A percentile compares a stretch with the other conserved stretches of the same genome.
Conservation (phyloP, 768 basidiomycete species). For the Pleurotus sapidus region DNA sequence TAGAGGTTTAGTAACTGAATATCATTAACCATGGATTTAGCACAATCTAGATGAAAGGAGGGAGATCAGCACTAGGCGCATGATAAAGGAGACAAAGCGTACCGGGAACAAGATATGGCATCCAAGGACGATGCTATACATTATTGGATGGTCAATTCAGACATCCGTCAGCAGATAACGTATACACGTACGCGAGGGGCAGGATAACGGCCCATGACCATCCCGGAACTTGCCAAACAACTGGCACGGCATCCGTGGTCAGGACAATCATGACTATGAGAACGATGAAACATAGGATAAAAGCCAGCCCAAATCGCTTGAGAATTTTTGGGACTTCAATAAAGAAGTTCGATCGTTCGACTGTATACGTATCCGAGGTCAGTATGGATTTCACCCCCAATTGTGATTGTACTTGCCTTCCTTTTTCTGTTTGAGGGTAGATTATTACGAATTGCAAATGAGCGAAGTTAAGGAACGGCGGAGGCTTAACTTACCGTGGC, state of each 20-base stretch:
- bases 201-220: slow-evolving; percentile 73
- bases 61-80: not conserved
- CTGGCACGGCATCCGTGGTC: slow-evolving; percentile 49
- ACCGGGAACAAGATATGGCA: slow-evolving; percentile 78
- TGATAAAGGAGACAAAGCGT: slow-evolving; percentile 16
- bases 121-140: slow-evolving; percentile 51
- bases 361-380: slow-evolving; percentile 52
- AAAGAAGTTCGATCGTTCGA: slow-evolving; percentile 88
- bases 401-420: not conserved
- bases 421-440: slow-evolving; percentile 3
- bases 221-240: slow-evolving; percentile 61
- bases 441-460: not conserved
- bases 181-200: slow-evolving; percentile 63
- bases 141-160: slow-evolving; percentile 7
- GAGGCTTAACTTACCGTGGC: slow-evolving; percentile 62
- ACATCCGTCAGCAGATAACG: not conserved
- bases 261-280: slow-evolving; percentile 59
- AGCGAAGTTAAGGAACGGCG: not conserved
- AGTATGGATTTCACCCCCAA: not conserved
- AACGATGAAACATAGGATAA: slow-evolving; percentile 49
- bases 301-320: slow-evolving; percentile 71
- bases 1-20: slow-evolving; percentile 51
- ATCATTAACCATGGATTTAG: slow-evolving; percentile 91
- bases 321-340: slow-evolving; percentile 84
- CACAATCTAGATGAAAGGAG: slow-evolving; percentile 48